Percentiles rank a stretch among this genome's conserved stretches.
These are phyloP conservation scores for Microcyclospora tardicrescens DNA, from an alignment of 2,329 filamentous ascomycete genomes.

Conservation along the genomic window DNA sequence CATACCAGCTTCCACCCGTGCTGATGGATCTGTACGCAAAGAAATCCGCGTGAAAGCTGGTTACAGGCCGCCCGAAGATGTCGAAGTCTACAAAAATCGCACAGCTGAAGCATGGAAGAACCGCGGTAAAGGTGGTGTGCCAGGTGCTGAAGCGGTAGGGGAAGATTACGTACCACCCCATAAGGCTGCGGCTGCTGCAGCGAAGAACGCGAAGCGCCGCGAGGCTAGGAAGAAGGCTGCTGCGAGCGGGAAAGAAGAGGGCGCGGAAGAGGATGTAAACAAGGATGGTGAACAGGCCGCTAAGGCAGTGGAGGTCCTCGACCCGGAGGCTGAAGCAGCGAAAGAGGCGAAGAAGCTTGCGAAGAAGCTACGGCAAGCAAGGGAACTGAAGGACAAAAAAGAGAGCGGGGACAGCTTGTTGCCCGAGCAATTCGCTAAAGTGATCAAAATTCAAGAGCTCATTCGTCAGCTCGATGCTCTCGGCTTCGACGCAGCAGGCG, in stretches of 20 bases:
- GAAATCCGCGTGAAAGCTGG: slow-evolving; percentile 91
- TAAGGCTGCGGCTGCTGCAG: slow-evolving; percentile 41
- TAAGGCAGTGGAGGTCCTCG: slow-evolving; percentile 33
- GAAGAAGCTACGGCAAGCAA: slow-evolving; percentile 91
- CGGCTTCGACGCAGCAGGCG: slow-evolving; percentile 70
- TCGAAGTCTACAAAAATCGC: slow-evolving; percentile 90
- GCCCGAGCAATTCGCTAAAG: slow-evolving; percentile 92
- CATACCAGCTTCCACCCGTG: slow-evolving; percentile 73
- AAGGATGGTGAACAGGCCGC: slow-evolving; percentile 16
- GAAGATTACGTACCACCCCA: slow-evolving; percentile 30
- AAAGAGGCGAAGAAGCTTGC: slow-evolving; percentile 85
- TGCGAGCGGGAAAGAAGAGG: slow-evolving; percentile 24
- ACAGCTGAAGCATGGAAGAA: slow-evolving; percentile 76
- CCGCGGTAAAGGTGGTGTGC: slow-evolving; percentile 55
- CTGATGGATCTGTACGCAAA: slow-evolving; percentile 83
- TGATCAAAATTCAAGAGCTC: slow-evolving; percentile 92
- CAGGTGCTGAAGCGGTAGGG: slow-evolving; percentile 52
- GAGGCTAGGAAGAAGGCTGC: slow-evolving; percentile 53
- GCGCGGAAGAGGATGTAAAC: slow-evolving; percentile 17
- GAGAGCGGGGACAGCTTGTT: slow-evolving; percentile 70
- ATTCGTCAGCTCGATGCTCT: slow-evolving; percentile 75
- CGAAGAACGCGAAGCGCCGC: slow-evolving; percentile 75
- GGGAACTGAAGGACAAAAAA: slow-evolving; percentile 81
- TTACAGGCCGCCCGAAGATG: slow-evolving; percentile 87
- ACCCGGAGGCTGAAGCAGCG: slow-evolving; percentile 66